Percentiles rank a stretch among this genome's conserved stretches.
Conservation (phyloP, 2,329 filamentous ascomycete genomes). For the Fusarium chlamydosporum region DNA sequence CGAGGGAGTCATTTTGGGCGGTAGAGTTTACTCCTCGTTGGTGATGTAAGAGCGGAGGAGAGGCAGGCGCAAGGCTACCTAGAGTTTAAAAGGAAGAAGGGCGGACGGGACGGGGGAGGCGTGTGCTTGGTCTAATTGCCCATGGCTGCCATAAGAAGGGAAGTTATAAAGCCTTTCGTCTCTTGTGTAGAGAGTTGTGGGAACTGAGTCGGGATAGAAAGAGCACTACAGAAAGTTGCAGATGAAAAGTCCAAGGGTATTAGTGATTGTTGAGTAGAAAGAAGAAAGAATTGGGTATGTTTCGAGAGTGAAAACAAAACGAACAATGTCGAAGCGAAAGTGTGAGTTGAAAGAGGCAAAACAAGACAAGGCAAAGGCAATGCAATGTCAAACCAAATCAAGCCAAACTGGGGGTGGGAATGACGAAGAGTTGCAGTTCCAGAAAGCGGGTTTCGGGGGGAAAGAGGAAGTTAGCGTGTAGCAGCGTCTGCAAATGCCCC, state of each 20-base stretch:
- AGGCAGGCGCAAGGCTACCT: constrained; percentile 20
- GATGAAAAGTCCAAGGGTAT: constrained; percentile 1
- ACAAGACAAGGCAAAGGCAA: constrained; percentile 31
- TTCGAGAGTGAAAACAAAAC: constrained; percentile 13
- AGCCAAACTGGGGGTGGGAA: constrained; percentile 29
- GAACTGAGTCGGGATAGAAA: constrained; percentile 17
- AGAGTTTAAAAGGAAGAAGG: constrained; percentile 19
- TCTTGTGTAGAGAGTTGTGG: constrained; percentile 17
- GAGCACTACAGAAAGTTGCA: constrained; percentile 4
- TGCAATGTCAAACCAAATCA: constrained; percentile 24
- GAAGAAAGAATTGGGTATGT: constrained; percentile 11
- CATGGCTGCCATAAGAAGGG: constrained; percentile 33
- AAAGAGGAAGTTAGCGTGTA: constrained; percentile 37
- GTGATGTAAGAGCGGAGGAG: constrained; percentile 11
- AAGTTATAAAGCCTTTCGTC: constrained; percentile 13
- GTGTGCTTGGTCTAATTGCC: constrained; percentile 37
- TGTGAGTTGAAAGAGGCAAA: constrained; percentile 40
- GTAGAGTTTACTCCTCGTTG: constrained; percentile 29
- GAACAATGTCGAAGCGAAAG: constrained; percentile 22
- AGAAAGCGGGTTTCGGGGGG: constrained; percentile 45
- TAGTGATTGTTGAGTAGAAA: background rate
- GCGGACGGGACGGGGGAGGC: constrained; percentile 14
- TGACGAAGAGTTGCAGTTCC: constrained; percentile 43
- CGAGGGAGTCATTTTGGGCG: constrained; percentile 48
- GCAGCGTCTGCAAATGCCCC: constrained; percentile 33